Base-by-base conservation (phyloP, 495 filamentous ascomycete species). In the Lepraria neglecta region DNA sequence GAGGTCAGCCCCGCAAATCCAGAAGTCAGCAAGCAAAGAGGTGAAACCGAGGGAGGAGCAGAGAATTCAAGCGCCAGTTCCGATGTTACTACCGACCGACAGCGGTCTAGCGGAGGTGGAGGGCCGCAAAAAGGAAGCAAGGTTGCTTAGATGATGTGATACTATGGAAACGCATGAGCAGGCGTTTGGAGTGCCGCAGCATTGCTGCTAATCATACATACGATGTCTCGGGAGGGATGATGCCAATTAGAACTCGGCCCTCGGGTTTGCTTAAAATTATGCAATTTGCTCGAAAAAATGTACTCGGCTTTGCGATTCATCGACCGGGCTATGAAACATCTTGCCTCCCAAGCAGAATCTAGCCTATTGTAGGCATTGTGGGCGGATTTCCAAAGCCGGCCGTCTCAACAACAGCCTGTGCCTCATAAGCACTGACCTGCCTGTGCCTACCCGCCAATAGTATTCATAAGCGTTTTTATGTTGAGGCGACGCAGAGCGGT, bases 1-100 rank as follows among this genome's bases (percentile, higher is more conserved):
- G 73, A 86, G 28, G 78, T 86, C 48, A 84, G 80, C 52, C 78
- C 81, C 0, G 82, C 79, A 24, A 87, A 88, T 67, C 76, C 72
- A 44, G 81, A 83, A 9, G 77, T 83, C n/a, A 83, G 77, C 59
- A 69, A 77, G 64, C 75, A 73, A 67, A 69, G 78, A 59, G 71
- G 70, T 6, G 60, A 70, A 33, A 66, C 67, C 54, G 79, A 85
- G 66, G 79, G 77, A 0, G 81, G 77, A 9, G 68, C 79, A 19
- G 77, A 77, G 62, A 70, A 62, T 6, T 68, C 67, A 7, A 65
- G 68, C 61, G 56, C 58, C 44, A 68, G 71, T 64, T 59, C 63
- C 19, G 53, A 55, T 6, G 33, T 59, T 4, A 72, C 69, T 24
- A 71, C 58, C 27, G 73, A 75, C 17, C 74, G 74, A 58, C 68